A percentile compares a stretch with the other conserved stretches of the same genome.
phyloP scores from a whole-genome alignment of 1,284 basidiomycete genomes.

The Ganoderma multipileum region DNA sequence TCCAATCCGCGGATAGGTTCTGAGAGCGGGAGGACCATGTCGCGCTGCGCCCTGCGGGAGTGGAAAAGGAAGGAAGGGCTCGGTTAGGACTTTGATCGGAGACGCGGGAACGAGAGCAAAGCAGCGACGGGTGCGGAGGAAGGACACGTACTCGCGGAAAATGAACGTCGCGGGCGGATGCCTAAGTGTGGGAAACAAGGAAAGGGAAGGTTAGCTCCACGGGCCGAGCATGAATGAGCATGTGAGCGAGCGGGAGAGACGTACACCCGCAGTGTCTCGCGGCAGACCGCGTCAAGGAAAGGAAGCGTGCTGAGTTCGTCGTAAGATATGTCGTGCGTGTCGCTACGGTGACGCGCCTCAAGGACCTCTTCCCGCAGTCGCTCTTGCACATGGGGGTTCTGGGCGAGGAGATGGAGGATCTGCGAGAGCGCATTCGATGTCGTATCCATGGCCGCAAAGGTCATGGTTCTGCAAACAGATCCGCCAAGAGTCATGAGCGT shows the following conservation, averaged over 20 bases:
- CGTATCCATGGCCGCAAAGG: constrained; percentile 41
- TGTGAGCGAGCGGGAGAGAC: constrained; percentile 9
- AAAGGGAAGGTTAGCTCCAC: constrained; percentile 11
- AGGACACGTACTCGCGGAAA: constrained; percentile 31
- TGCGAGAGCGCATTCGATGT: constrained; percentile 39
- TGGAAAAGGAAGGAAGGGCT: constrained; percentile 2
- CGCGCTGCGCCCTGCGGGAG: constrained; percentile 34
- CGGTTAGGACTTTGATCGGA: constrained; percentile 10
- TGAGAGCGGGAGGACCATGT: constrained; percentile 37
- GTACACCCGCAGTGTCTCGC: constrained; percentile 42
- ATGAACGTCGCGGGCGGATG: constrained; percentile 31
- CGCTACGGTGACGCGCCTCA: constrained; percentile 24
- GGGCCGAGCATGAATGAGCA: neutral
- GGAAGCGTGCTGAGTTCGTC: constrained; percentile 42
- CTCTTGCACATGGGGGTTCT: constrained; percentile 26
- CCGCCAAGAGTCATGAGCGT: constrained; percentile 10
- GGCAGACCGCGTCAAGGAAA: constrained; percentile 43
- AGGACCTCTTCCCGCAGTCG: constrained; percentile 38
- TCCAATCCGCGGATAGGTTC: constrained; percentile 33
- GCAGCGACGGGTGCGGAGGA: constrained; percentile 8
- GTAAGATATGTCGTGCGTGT: constrained; percentile 37
- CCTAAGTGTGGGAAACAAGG: constrained; percentile 18
- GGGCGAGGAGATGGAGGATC: constrained; percentile 38
- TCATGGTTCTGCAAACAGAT: constrained; percentile 32
- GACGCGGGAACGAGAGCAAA: neutral